Percentiles rank a stretch among this genome's conserved stretches.
Conservation (phyloP, 768 basidiomycete genomes). For the Pilatotrama ljubarskyi region DNA sequence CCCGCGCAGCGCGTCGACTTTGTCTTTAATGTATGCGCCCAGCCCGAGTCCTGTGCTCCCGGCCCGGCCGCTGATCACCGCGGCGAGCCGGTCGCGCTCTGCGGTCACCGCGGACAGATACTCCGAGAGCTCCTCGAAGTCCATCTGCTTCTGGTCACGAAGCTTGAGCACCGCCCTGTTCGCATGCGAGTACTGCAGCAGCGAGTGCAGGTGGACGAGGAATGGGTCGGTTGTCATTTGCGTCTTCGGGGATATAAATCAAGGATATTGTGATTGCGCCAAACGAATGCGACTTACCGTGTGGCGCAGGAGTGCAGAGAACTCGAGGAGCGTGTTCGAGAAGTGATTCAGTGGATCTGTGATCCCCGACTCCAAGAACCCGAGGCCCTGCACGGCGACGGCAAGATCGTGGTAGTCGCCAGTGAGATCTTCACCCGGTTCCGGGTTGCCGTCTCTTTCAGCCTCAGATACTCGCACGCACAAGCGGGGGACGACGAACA, state of each 20-base stretch:
- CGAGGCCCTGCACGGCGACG: slow-evolving; percentile 93
- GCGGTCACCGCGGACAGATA: slow-evolving; percentile 91
- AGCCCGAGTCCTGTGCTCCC: slow-evolving; percentile 83
- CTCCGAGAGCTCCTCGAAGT: slow-evolving; percentile 95
- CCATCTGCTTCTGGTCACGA: slow-evolving; percentile 97
- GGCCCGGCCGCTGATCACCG: slow-evolving; percentile 85
- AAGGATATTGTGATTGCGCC: no score
- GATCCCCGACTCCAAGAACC: slow-evolving; percentile 97
- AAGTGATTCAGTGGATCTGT: slow-evolving; percentile 97
- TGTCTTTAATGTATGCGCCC: slow-evolving; percentile 87
- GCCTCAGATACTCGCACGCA: slow-evolving; percentile 62
- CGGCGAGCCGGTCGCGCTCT: slow-evolving; percentile 90
- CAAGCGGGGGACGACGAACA: slow-evolving; percentile 4
- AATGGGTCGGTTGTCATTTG: slow-evolving; percentile 92
- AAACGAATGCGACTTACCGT: slow-evolving; percentile 54
- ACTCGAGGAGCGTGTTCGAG: slow-evolving; percentile 93
- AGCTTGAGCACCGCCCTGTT: slow-evolving; percentile 94
- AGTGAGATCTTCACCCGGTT: slow-evolving; percentile 90
- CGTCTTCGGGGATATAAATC: slow-evolving; percentile 48
- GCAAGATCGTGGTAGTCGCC: slow-evolving; percentile 97
- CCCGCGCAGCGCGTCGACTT: slow-evolving; percentile 88
- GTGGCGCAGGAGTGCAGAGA: slow-evolving; percentile 86
- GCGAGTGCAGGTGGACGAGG: slow-evolving; percentile 84
- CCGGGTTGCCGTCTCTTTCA: slow-evolving; percentile 80
- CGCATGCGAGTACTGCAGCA: slow-evolving; percentile 90